Conservation (phyloP, 2,329 filamentous ascomycete genomes). For the Penicillium sp. region DNA sequence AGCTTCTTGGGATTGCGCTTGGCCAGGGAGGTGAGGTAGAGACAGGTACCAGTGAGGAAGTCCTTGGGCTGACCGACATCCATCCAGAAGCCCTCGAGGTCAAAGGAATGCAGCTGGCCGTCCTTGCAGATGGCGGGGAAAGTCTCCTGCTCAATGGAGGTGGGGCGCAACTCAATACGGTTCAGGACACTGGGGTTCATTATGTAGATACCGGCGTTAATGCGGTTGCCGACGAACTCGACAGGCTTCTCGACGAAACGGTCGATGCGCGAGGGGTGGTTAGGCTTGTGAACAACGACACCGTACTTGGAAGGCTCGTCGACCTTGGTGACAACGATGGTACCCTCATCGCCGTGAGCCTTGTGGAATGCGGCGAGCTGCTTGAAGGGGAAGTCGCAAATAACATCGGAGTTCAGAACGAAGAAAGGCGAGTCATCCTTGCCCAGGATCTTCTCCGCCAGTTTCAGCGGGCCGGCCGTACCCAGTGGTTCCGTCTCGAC, state of each 20-base stretch:
- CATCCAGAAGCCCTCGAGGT: constrained; percentile 99
- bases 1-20: constrained; percentile 87
- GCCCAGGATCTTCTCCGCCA: constrained; percentile 83
- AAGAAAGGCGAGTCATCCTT: constrained; percentile 97
- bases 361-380: constrained; percentile 89
- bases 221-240: constrained; percentile 96
- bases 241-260: constrained; percentile 99
- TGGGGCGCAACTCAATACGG: constrained; percentile 92
- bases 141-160: constrained; percentile 97
- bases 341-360: constrained; percentile 87
- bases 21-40: constrained; percentile 87
- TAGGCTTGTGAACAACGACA: constrained; percentile 95
- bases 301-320: constrained; percentile 99
- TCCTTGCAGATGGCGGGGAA: constrained; percentile 92
- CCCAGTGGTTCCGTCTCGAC: constrained; percentile 93
- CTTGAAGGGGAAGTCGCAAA: constrained; percentile 95
- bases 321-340: constrained; percentile 97
- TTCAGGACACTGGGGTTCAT: constrained; percentile 86
- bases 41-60: constrained; percentile 90
- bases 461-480: constrained; percentile 90
- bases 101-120: constrained; percentile 88
- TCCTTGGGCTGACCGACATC: constrained; percentile 98
- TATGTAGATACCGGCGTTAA: constrained; percentile 98
- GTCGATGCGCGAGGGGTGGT: constrained; percentile 86
- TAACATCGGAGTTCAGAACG: constrained; percentile 96